Conservation (phyloP, 129 eudicot species). For the Erigeron canadensis region DNA sequence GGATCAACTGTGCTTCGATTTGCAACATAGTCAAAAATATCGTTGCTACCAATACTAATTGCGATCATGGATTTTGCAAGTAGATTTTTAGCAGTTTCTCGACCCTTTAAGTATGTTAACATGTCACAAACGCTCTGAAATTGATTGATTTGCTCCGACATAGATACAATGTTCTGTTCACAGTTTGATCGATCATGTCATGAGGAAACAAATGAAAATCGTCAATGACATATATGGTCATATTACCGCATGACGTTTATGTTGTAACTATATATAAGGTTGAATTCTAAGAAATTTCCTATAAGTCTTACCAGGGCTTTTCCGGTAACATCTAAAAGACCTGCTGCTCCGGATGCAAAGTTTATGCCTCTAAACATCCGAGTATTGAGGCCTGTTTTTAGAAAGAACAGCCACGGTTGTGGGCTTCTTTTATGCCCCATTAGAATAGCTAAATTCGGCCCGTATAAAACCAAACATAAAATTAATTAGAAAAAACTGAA, state of each 20-base stretch:
- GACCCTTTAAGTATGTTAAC: constrained; percentile 29
- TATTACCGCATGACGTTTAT: no score
- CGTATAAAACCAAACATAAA: neutral
- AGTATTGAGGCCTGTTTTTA: constrained; percentile 6
- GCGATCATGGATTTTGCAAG: constrained; percentile 40
- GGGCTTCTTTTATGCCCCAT: constrained; percentile 35
- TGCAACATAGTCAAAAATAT: constrained; percentile 40
- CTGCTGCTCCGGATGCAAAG: constrained; percentile 39
- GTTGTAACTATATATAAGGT: neutral
- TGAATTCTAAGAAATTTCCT: neutral
- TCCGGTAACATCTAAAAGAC: constrained; percentile 33
- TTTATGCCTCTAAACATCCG: constrained; percentile 32
- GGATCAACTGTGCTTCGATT: constrained; percentile 22
- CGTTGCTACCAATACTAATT: constrained; percentile 51
- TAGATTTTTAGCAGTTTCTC: constrained; percentile 18
- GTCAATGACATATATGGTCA: no score
- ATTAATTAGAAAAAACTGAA: neutral
- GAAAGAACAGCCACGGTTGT: constrained; percentile 30
- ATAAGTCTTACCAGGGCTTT: constrained; percentile 15
- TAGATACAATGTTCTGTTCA: constrained; percentile 40
- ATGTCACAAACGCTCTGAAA: constrained; percentile 28
- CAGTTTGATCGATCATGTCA: neutral
- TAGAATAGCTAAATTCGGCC: constrained; percentile 34
- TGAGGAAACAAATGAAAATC: neutral
- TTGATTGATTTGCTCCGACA: constrained; percentile 46